A percentile compares a stretch with the other conserved stretches of the same genome.
These are phyloP conservation scores for Erodium maritimum DNA, from an alignment of 345 rosid species.

Conservation along the genomic window DNA sequence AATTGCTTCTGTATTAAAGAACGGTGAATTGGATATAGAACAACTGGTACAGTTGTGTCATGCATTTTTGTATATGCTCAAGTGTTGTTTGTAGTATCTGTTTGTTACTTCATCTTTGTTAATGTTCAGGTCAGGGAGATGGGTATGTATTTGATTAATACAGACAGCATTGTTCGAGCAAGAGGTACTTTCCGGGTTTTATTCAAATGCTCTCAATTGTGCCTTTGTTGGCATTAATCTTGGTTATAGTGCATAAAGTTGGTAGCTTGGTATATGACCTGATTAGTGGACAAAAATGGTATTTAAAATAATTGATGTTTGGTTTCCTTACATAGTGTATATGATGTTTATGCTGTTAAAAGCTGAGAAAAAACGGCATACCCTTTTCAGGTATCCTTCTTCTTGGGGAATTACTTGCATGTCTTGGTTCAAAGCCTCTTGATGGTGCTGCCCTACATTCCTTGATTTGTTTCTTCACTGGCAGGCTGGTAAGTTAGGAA, in stretches of 20 bases:
- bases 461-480: constrained; percentile 53
- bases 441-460: constrained; percentile 42
- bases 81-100: constrained; percentile 1
- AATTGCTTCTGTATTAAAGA: constrained; percentile 53
- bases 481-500: constrained; percentile 59
- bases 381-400: constrained; percentile 56
- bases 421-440: constrained; percentile 45
- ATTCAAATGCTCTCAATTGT: background rate
- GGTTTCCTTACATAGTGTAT: background rate
- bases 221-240: background rate
- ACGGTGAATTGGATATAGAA: constrained; percentile 31
- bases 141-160: constrained; percentile 72
- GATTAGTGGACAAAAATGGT: background rate
- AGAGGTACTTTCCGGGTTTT: constrained; percentile 35
- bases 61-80: background rate
- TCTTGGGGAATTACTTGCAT: constrained; percentile 52
- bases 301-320: background rate
- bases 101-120: background rate
- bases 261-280: background rate
- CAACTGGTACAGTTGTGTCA: constrained; percentile 30
- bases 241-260: background rate
- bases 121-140: constrained; percentile 56
- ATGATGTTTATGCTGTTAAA: background rate
- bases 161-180: constrained; percentile 55
- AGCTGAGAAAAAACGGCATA: no score